A percentile compares a stretch with the other conserved stretches of the same genome.
phyloP scores from a whole-genome alignment of 306 rosid species.

The Acacia acuminata region DNA sequence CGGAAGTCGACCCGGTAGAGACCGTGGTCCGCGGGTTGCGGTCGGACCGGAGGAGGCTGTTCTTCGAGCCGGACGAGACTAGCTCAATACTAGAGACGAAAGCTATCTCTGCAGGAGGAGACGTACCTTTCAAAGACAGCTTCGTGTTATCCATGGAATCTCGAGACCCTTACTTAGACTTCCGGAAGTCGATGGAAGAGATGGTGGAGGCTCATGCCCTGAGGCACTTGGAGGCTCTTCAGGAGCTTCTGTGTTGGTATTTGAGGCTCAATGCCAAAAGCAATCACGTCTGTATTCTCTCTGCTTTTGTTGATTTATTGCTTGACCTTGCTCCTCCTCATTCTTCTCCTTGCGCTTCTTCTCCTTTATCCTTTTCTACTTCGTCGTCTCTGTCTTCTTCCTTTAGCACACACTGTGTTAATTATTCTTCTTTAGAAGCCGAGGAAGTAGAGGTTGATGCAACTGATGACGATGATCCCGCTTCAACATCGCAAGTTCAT shows the following conservation, averaged over 20 bases:
- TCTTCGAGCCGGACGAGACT: slow-evolving; percentile 61
- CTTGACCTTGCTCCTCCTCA: slow-evolving; percentile 39
- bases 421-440: slow-evolving; percentile 46
- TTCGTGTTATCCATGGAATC: slow-evolving; percentile 71
- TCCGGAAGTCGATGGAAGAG: slow-evolving; percentile 85
- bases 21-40: slow-evolving; percentile 57
- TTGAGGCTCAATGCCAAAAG: slow-evolving; percentile 61
- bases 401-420: slow-evolving; percentile 19
- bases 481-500: slow-evolving; percentile 43
- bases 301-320: slow-evolving; percentile 85
- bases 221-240: slow-evolving; percentile 70
- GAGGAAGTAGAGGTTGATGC: slow-evolving; percentile 36
- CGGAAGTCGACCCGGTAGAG: slow-evolving; percentile 43
- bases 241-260: slow-evolving; percentile 76
- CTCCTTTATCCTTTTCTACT: slow-evolving; percentile 57
- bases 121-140: slow-evolving; percentile 62
- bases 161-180: slow-evolving; percentile 69
- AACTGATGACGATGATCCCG: slow-evolving; percentile 20
- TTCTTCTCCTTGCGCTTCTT: slow-evolving; percentile 36
- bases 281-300: slow-evolving; percentile 67
- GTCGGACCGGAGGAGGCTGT: slow-evolving; percentile 60
- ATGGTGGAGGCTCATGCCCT: slow-evolving; percentile 81
- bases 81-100: slow-evolving; percentile 60
- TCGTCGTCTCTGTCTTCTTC: slow-evolving; percentile 52
- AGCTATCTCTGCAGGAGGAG: background rate